Evolutionary conservation across 192 early-diverging fungal genomes (phyloP).

Genomic region (Backusella luteola): DNA sequence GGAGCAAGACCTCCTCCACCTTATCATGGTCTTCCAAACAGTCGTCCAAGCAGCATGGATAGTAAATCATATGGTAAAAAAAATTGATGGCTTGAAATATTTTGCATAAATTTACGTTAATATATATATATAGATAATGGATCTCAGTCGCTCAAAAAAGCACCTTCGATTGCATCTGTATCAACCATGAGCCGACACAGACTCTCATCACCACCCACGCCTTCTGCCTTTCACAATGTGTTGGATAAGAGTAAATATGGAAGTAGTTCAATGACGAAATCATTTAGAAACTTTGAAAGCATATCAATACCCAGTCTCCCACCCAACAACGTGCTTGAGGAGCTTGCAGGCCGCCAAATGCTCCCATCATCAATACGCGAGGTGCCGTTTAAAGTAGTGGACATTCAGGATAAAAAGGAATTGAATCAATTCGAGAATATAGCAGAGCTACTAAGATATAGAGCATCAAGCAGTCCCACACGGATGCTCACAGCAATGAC

Average conservation of each 20-base stretch:
- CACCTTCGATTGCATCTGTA: conserved; percentile 5
- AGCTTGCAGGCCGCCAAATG: conserved; percentile 57
- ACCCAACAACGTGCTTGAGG: conserved; percentile 9
- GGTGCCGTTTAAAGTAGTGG: conserved; percentile 43
- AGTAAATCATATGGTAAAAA: conserved; percentile 3
- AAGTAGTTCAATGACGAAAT: conserved; percentile 26
- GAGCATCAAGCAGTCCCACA: conserved; percentile 47
- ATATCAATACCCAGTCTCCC: conserved; percentile 15
- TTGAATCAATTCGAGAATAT: conserved; percentile 59
- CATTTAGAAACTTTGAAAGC: conserved; percentile 30
- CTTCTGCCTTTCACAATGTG: not conserved
- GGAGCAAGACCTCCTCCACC: not conserved
- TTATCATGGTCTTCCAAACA: not conserved
- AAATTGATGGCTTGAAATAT: not conserved
- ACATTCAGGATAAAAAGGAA: conserved; percentile 29
- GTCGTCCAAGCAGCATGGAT: not conserved
- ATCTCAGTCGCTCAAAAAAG: not conserved
- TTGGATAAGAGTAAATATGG: conserved; percentile 19
- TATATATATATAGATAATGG: not conserved
- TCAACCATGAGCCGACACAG: not conserved
- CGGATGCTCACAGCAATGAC: conserved; percentile 60
- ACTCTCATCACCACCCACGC: not conserved
- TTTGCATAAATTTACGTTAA: not conserved
- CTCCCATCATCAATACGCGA: conserved; percentile 49
- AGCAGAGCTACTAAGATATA: conserved; percentile 63